A percentile compares a stretch with the other conserved stretches of the same genome.
Conservation (phyloP, 2,329 filamentous ascomycete genomes). For the Fonsecaea pugnacius region DNA sequence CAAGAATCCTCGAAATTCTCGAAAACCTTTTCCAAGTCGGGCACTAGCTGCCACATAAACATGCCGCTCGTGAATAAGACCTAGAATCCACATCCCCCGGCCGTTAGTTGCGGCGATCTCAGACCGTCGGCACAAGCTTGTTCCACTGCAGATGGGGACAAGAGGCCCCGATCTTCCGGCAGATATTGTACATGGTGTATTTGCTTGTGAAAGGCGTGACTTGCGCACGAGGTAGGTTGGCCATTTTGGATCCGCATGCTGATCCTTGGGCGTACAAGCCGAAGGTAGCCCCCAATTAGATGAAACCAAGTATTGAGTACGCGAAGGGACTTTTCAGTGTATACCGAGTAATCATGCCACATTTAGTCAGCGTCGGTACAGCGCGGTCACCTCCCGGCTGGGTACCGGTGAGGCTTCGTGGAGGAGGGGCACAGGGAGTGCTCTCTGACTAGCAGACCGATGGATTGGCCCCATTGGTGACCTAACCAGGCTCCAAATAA, state of each 20-base stretch:
- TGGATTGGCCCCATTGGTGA: neutral
- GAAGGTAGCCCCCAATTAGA: neutral
- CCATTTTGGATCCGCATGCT: neutral
- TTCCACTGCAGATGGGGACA: neutral
- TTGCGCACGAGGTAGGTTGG: neutral
- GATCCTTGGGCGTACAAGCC: neutral
- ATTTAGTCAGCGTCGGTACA: neutral
- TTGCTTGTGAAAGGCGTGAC: neutral
- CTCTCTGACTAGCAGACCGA: neutral
- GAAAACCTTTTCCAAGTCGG: neutral
- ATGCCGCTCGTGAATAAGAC: neutral
- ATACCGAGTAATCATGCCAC: neutral
- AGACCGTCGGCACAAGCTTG: neutral
- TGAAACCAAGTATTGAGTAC: neutral
- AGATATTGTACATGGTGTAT: neutral
- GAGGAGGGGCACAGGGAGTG: neutral
- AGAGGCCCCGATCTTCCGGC: neutral
- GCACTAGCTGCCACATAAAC: neutral
- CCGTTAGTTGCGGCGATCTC: neutral
- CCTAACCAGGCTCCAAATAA: neutral
- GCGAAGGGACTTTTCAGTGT: neutral
- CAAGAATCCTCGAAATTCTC: neutral
- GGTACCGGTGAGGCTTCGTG: neutral
- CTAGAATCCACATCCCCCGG: neutral
- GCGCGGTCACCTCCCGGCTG: neutral